These are phyloP conservation scores for Fusarium odoratissimum DNA, from an alignment of 2,329 filamentous ascomycete genomes.

Conservation along the genomic window DNA sequence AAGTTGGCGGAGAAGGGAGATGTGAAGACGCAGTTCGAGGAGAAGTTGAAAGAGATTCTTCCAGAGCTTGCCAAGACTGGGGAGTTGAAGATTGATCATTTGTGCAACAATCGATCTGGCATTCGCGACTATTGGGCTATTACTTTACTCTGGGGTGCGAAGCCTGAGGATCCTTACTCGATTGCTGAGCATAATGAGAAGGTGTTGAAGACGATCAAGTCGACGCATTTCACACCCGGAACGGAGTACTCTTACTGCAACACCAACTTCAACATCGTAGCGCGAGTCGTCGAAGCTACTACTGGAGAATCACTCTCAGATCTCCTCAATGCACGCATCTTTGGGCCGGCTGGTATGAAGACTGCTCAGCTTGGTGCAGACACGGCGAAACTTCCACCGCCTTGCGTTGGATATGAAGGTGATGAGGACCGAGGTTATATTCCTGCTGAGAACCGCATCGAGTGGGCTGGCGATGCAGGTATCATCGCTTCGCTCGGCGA, in stretches of 20 bases:
- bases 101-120: conserved; percentile 31
- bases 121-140: conserved; percentile 35
- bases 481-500: conserved; percentile 29
- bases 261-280: conserved; percentile 33
- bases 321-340: conserved; percentile 22
- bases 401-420: conserved; percentile 27
- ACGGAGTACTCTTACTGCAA: conserved; percentile 34
- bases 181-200: conserved; percentile 19
- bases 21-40: conserved; percentile 18
- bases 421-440: conserved; percentile 23
- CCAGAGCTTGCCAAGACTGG: conserved; percentile 14
- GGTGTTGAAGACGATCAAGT: conserved; percentile 16
- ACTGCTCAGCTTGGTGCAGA: conserved; percentile 25
- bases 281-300: conserved; percentile 16
- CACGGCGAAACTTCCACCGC: conserved; percentile 17
- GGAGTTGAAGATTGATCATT: conserved; percentile 12
- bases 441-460: conserved; percentile 25
- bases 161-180: conserved; percentile 25
- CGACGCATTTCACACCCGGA: conserved; percentile 23
- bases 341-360: conserved; percentile 28
- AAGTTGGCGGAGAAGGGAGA: conserved; percentile 13
- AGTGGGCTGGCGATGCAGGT: conserved; percentile 31
- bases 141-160: conserved; percentile 28
- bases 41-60: conserved; percentile 19
- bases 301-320: conserved; percentile 17